phyloP scores from a whole-genome alignment of 441 rosid genomes.

The Corymbia citriodora region DNA sequence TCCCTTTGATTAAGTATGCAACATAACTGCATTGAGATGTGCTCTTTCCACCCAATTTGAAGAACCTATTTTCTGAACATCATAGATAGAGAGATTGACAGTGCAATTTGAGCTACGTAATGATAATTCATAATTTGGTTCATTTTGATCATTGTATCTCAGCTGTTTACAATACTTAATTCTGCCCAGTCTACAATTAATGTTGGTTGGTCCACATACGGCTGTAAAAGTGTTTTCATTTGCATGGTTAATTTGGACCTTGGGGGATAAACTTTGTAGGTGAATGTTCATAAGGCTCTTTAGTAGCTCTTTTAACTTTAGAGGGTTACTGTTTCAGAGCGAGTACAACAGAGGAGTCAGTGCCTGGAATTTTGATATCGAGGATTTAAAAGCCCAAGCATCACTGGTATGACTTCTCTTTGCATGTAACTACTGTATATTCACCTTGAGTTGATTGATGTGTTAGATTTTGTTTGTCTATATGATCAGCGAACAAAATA shows the following conservation, averaged over 20 bases:
- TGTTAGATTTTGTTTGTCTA: not conserved
- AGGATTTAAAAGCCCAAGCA: conserved; percentile 93
- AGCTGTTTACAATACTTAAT: not conserved
- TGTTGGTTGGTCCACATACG: not conserved
- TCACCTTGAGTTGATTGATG: not conserved
- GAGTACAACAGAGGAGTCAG: conserved; percentile 98
- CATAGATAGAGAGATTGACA: not conserved
- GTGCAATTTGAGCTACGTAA: not conserved
- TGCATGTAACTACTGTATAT: not conserved
- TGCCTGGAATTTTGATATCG: conserved; percentile 97
- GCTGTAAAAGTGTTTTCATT: not conserved
- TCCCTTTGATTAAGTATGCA: not conserved
- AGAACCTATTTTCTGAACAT: not conserved
- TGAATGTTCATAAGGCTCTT: not conserved
- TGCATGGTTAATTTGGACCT: not conserved
- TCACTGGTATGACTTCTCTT: conserved; percentile 53
- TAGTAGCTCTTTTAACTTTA: not conserved
- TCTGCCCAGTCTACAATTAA: not conserved
- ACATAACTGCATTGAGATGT: not conserved
- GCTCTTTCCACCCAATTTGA: not conserved
- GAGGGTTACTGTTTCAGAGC: conserved; percentile 38
- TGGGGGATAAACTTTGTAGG: not conserved
- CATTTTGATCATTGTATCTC: not conserved
- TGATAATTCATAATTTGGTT: not conserved
- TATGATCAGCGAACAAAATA: not conserved